Evolutionary conservation across 208 protist genomes (phyloP), one percentile per base, ranked within the genome.

Genomic region (Leishmania aethiopica): DNA sequence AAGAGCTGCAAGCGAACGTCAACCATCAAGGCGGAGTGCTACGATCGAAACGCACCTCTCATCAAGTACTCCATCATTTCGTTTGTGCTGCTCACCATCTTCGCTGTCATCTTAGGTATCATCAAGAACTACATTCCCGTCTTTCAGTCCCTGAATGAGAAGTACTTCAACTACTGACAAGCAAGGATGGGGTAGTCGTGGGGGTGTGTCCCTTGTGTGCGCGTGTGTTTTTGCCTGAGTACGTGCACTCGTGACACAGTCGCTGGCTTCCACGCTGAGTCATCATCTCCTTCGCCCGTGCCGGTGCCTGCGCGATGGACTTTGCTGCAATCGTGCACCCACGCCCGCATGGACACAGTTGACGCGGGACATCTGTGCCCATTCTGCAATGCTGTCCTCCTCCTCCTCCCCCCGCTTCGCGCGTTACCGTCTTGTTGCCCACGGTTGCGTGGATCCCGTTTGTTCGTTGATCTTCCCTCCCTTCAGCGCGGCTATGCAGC

Each of bases 71-170:
- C 88, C 22, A 94, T 95, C 67, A 72, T 94, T 51, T 86, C 85
- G 32, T 96, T 96, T 82, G 85, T 94, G n/a, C 62, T 89, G 15
- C 59, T 89, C 32, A 93, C 89, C 1, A 67, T 89, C 15, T 81
- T 92, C n/a, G 91, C 88, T 37, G 77, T 93, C 35, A 64, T 95
- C 37, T 92, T 96, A 84, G 91, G 90, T 59, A 75, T 95, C 3
- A 88, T 96, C 40, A 96, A 96, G 84, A 92, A 94, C 76, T 84
- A 96, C 79, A 94, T 95, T 45, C 91, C 91, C n/a, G 91, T 90
- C 11, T 93, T 92, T 35, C 90, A 95, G 77, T 84, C 84, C 4
- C 69, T 94, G 42, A 96, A 93, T 80, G 88, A 92, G 66, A 92
- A 87, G 70, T 92, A 94, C 80, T 94, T 96, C 81, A 92, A 91